Evolutionary conservation across 805 yeast species (phyloP).

Genomic region (Ogataea glucozyma): DNA sequence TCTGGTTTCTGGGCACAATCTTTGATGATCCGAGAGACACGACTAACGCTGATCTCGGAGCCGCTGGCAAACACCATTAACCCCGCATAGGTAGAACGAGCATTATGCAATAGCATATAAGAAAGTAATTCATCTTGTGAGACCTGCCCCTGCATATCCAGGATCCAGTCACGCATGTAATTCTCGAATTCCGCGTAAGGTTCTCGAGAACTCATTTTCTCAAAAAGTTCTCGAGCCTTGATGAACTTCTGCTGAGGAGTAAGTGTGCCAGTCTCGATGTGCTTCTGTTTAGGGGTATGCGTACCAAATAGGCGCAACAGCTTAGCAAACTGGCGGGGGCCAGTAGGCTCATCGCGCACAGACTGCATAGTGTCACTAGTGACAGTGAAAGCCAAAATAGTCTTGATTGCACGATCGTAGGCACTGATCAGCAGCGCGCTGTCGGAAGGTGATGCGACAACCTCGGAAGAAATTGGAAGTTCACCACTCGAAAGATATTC

Average conservation of each 20-base stretch:
- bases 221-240: not conserved
- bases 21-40: too few species aligned
- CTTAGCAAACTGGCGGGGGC: not conserved
- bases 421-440: not conserved
- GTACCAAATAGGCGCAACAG: not conserved
- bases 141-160: too few species aligned
- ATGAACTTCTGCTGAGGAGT: not conserved
- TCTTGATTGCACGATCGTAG: not conserved
- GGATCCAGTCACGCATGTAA: not conserved
- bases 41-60: too few species aligned
- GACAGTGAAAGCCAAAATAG: not conserved
- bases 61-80: too few species aligned
- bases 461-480: slow-evolving; percentile 1
- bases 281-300: not conserved
- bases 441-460: not conserved
- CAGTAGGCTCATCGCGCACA: not conserved
- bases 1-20: too few species aligned
- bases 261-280: not conserved
- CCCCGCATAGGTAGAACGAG: too few species aligned
- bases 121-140: too few species aligned
- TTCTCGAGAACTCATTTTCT: not conserved
- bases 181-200: not conserved
- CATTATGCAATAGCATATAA: too few species aligned
- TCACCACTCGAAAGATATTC: not conserved
- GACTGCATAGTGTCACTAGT: not conserved